Evolutionary conservation across 2,329 filamentous ascomycete genomes (phyloP).

Genomic region (Ophiocordyceps camponoti-saundersi): DNA sequence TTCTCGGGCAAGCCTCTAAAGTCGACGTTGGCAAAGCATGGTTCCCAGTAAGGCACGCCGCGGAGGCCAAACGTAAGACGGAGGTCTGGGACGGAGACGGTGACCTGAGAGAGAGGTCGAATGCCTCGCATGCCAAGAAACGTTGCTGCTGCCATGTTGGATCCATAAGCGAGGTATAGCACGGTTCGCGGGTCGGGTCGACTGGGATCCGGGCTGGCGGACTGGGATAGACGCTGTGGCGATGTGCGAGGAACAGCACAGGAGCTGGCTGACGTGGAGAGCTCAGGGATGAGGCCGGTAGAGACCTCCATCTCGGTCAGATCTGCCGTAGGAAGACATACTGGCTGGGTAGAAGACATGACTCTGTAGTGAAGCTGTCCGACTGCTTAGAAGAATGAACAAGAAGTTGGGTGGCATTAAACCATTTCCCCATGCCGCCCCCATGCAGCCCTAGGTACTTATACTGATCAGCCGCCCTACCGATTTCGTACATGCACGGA

Average conservation of each 20-base stretch:
- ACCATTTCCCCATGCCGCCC: not conserved
- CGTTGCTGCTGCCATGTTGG: constrained; percentile 66
- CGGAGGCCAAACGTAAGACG: constrained; percentile 72
- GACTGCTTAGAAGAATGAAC: not conserved
- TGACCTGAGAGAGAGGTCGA: constrained; percentile 61
- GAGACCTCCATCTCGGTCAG: constrained; percentile 10
- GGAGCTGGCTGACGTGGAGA: constrained; percentile 2
- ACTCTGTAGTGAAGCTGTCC: not conserved
- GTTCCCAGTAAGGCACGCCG: constrained; percentile 72
- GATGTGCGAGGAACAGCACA: constrained; percentile 14
- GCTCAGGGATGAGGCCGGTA: constrained; percentile 2
- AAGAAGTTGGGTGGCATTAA: not conserved
- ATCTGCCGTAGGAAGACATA: constrained; percentile 3
- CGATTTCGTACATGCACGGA: not conserved
- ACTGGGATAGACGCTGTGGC: constrained; percentile 10
- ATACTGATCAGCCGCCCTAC: not conserved
- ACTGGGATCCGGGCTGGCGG: constrained; percentile 7
- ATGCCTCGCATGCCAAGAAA: constrained; percentile 68
- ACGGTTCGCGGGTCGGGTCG: constrained; percentile 30
- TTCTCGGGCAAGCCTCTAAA: constrained; percentile 34
- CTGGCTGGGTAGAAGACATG: not conserved
- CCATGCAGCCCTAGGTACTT: not conserved
- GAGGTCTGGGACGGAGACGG: constrained; percentile 66
- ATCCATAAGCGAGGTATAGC: constrained; percentile 80
- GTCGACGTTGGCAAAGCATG: constrained; percentile 77